phyloP scores from a whole-genome alignment of 2,329 filamentous ascomycete species.

The Beauveria asiatica region DNA sequence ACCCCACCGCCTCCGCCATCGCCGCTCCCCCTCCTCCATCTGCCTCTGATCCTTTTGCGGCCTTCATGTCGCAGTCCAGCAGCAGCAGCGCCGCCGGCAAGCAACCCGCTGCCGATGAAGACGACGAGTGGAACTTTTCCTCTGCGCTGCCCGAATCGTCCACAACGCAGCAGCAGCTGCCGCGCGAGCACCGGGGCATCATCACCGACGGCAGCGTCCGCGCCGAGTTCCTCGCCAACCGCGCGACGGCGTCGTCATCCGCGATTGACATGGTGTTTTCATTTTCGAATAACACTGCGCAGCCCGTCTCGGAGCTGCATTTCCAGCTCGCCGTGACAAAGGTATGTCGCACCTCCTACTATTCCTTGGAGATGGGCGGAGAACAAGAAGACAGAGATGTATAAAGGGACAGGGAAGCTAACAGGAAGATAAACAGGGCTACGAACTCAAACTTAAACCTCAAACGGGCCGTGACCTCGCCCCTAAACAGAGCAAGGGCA shows the following conservation, averaged over 20 bases:
- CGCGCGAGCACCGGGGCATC: conserved; percentile 52
- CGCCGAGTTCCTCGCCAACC: conserved; percentile 63
- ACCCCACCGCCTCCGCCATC: conserved; percentile 39
- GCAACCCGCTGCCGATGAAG: conserved; percentile 40
- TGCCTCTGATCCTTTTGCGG: conserved; percentile 44
- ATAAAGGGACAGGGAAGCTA: neutral
- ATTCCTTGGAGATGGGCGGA: neutral
- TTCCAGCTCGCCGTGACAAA: conserved; percentile 93
- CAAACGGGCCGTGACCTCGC: conserved; percentile 72
- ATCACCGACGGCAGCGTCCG: conserved; percentile 64
- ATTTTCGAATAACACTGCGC: conserved; percentile 74
- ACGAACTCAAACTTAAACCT: conserved; percentile 71
- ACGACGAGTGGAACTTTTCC: conserved; percentile 92
- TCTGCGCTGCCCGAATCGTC: conserved; percentile 66
- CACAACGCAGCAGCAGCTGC: conserved; percentile 38
- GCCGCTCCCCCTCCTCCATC: conserved; percentile 36
- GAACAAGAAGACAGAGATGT: neutral
- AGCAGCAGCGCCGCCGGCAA: conserved; percentile 11
- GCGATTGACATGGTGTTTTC: conserved; percentile 62
- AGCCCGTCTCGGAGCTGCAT: conserved; percentile 69
- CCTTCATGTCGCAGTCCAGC: conserved; percentile 27
- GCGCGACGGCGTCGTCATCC: conserved; percentile 43
- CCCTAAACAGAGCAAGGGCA: conserved; percentile 63
- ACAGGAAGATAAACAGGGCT: conserved; percentile 46
- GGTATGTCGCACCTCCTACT: conserved; percentile 36